Evolutionary conservation across 1,284 basidiomycete genomes (phyloP).

Genomic region (Anthracocystis setariae): DNA sequence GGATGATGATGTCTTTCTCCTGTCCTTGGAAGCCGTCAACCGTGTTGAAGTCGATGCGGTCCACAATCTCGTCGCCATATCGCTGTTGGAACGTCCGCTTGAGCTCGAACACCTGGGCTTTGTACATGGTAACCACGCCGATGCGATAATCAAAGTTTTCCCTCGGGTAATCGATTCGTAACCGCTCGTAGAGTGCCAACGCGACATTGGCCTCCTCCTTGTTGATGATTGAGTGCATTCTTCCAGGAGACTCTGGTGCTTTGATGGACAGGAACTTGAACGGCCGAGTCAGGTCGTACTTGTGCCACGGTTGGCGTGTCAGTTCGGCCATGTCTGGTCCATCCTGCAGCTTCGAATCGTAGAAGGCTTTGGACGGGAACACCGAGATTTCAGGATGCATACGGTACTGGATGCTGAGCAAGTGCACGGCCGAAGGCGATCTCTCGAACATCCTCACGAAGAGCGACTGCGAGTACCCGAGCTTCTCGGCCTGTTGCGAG

Average conservation of each 20-base stretch:
- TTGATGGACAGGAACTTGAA: conserved; percentile 80
- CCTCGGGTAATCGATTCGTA: conserved; percentile 74
- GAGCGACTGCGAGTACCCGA: conserved; percentile 86
- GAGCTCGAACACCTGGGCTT: conserved; percentile 85
- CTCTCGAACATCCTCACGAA: conserved; percentile 91
- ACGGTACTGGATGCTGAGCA: conserved; percentile 97
- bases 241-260: conserved; percentile 73
- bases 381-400: conserved; percentile 97
- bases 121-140: conserved; percentile 94
- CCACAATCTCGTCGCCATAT: conserved; percentile 78
- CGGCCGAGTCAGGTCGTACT: conserved; percentile 79
- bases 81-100: conserved; percentile 76
- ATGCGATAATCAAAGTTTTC: conserved; percentile 79
- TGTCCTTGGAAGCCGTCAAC: conserved; percentile 99
- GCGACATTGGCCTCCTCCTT: conserved; percentile 80
- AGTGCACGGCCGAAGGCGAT: conserved; percentile 81
- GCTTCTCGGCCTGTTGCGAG: conserved; percentile 82
- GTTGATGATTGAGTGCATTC: conserved; percentile 82
- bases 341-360: conserved; percentile 81
- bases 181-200: conserved; percentile 79
- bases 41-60: conserved; percentile 90
- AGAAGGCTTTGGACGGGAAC: conserved; percentile 90
- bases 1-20: conserved; percentile 99
- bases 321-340: conserved; percentile 88
- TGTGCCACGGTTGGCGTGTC: conserved; percentile 88